Base-by-base conservation (phyloP, 768 basidiomycete genomes). In the Amanita fuliginea region DNA sequence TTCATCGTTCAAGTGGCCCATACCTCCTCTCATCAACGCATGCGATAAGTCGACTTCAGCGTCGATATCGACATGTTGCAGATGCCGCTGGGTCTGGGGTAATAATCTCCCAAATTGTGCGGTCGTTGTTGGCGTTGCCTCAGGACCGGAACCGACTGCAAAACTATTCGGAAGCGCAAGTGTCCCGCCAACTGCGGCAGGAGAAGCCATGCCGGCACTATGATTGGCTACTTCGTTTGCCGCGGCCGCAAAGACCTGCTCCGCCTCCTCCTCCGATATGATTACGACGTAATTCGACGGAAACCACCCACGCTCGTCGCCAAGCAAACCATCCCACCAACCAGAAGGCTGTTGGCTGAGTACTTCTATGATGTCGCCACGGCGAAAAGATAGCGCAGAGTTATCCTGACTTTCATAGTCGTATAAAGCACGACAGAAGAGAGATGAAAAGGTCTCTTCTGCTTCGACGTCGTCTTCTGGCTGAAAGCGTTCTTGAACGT, bases 291-390 rank as follows among this genome's bases (percentile, higher is more conserved):
- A 98, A 69, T 98, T 99, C 56, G 87, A 90, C 18, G 95, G 95
- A 66, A 99, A 95, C 91, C 91, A 95, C 51, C 95, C 95, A 45
- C 95, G 80, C 63, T 87, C 84, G 48, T 89, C 86, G 42, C 82
- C 80, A 18, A 96, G 74, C 52, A 96, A 70, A 4, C 95, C 95
- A 63, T 99, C 95, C 96, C 94, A 97, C 95, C 95, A 99, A 13
- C 95, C 95, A 4, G 88, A 88, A 33, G 89, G 86, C 48, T 97
- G 80, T 57, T 83, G 84, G 9, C 86, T 88, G 47, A 95, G 74
- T 52, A 98, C 91, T 64, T 97, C 91, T 55, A 99, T 96, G 56
- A 97, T 76, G 61, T 97, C 93, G 55, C 83, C 86, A 56, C 77
- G 80, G 54, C 64, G 72, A 64, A 99, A 98, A 13, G 88, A 88